phyloP scores from a whole-genome alignment of 495 filamentous ascomycete species.

The Penicillium waksmanii region DNA sequence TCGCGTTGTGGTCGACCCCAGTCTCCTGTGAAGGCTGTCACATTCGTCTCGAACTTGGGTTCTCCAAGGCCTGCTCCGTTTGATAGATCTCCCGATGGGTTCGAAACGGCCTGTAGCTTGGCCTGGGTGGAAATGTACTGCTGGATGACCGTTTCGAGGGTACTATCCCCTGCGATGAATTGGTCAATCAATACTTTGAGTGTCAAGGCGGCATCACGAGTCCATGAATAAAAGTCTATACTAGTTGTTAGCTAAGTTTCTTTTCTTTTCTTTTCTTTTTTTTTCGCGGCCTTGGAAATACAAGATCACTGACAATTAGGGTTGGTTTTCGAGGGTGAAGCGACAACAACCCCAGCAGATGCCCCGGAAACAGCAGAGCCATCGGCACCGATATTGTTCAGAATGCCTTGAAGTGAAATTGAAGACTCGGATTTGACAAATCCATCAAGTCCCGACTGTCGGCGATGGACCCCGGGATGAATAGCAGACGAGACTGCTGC shows the following conservation, averaged over 20 bases:
- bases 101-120: slow-evolving; percentile 49
- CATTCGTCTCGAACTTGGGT: slow-evolving; percentile 63
- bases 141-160: slow-evolving; percentile 53
- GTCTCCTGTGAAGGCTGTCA: slow-evolving; percentile 52
- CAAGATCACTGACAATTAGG: slow-evolving; percentile 53
- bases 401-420: slow-evolving; percentile 53
- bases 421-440: slow-evolving; percentile 61
- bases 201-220: slow-evolving; percentile 60
- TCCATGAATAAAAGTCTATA: slow-evolving; percentile 66
- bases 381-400: slow-evolving; percentile 62
- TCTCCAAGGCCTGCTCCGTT: slow-evolving; percentile 60
- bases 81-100: slow-evolving; percentile 49
- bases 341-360: slow-evolving; percentile 55
- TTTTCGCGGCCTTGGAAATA: no score
- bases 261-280: no score
- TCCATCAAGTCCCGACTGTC: slow-evolving; percentile 34
- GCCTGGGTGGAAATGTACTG: slow-evolving; percentile 60
- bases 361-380: slow-evolving; percentile 50
- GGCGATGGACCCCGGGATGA: slow-evolving; percentile 9
- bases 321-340: slow-evolving; percentile 56
- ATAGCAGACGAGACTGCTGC: slow-evolving; percentile 16
- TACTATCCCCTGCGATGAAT: slow-evolving; percentile 47
- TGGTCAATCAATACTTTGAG: slow-evolving; percentile 56
- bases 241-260: background rate
- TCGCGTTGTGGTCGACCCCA: slow-evolving; percentile 70